Evolutionary conservation across 1,284 basidiomycete genomes (phyloP).

Genomic region (Cryptococcus sp.): DNA sequence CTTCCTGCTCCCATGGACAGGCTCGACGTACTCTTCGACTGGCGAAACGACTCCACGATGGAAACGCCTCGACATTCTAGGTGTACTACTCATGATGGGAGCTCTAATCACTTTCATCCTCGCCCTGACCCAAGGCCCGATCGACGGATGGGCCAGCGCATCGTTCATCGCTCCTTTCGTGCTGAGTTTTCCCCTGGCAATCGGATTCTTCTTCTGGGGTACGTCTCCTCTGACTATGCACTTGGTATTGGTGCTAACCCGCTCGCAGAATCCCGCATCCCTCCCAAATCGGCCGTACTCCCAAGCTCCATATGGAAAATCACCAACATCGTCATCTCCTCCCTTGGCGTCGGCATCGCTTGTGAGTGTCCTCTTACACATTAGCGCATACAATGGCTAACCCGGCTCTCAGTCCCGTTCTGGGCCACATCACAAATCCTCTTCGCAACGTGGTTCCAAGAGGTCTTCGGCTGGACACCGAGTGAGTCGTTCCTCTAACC

Average conservation of each 20-base stretch:
- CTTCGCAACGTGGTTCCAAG: slow-evolving; percentile 27
- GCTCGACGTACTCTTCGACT: slow-evolving; percentile 21
- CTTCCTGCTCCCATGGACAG: slow-evolving; percentile 36
- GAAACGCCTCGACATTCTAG: slow-evolving; percentile 49
- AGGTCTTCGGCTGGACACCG: slow-evolving; percentile 16
- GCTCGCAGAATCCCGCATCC: slow-evolving; percentile 26
- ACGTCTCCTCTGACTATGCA: neutral
- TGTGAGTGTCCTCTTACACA: slow-evolving; percentile 1
- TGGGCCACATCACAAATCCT: slow-evolving; percentile 43
- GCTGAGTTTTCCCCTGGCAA: slow-evolving; percentile 32
- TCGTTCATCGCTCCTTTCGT: slow-evolving; percentile 50
- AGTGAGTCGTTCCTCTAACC: slow-evolving; percentile 13
- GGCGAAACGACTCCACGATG: slow-evolving; percentile 26
- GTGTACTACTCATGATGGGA: slow-evolving; percentile 41
- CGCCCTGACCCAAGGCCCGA: slow-evolving; percentile 45
- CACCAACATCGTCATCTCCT: slow-evolving; percentile 38
- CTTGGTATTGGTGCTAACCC: neutral
- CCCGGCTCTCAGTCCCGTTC: slow-evolving; percentile 32
- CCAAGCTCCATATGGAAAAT: slow-evolving; percentile 39
- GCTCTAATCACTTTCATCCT: slow-evolving; percentile 48
- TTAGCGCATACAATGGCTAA: neutral
- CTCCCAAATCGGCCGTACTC: slow-evolving; percentile 31
- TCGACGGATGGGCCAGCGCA: slow-evolving; percentile 44
- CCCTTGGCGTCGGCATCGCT: slow-evolving; percentile 25
- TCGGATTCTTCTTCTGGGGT: slow-evolving; percentile 47